Percentiles rank a stretch among this genome's conserved stretches.
These are phyloP conservation scores for Wickerhamiella nectarea DNA, from an alignment of 805 yeast species.

Conservation along the genomic window DNA sequence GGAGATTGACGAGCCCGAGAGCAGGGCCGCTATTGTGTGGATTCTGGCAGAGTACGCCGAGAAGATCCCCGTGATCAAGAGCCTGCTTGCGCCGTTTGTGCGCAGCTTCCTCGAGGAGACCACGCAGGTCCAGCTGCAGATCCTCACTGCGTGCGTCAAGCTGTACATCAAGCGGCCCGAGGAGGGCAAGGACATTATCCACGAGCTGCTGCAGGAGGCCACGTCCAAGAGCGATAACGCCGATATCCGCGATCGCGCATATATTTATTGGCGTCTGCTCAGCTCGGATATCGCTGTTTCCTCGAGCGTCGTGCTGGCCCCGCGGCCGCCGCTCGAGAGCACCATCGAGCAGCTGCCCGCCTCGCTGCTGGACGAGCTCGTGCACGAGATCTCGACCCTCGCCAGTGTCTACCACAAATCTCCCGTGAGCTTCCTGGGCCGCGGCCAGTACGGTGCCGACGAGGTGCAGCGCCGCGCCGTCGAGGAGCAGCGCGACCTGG, in stretches of 20 bases:
- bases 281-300: slow-evolving; percentile 74
- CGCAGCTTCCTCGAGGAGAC: slow-evolving; percentile 49
- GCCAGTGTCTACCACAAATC: slow-evolving; percentile 88
- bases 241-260: slow-evolving; percentile 77
- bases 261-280: slow-evolving; percentile 73
- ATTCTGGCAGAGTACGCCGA: slow-evolving; percentile 66
- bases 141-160: slow-evolving; percentile 66
- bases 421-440: slow-evolving; percentile 44
- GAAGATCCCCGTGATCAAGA: slow-evolving; percentile 31
- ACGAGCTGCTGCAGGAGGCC: slow-evolving; percentile 56
- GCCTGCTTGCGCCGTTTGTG: slow-evolving; percentile 32
- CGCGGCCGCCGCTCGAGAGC: slow-evolving; percentile 57
- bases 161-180: slow-evolving; percentile 48
- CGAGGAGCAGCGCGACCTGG: slow-evolving; percentile 65
- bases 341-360: slow-evolving; percentile 64
- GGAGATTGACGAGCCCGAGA: slow-evolving; percentile 64
- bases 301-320: slow-evolving; percentile 41
- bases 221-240: slow-evolving; percentile 74
- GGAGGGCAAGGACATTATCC: slow-evolving; percentile 56
- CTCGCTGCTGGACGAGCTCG: slow-evolving; percentile 47
- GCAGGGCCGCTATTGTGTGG: slow-evolving; percentile 72
- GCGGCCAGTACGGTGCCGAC: slow-evolving; percentile 30
- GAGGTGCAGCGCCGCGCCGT: slow-evolving; percentile 37
- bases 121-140: slow-evolving; percentile 60
- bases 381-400: slow-evolving; percentile 67